Percentiles rank a stretch among this genome's conserved stretches.
Evolutionary conservation across 169 alveolate species (phyloP).

Genomic region (Theileria equi): DNA sequence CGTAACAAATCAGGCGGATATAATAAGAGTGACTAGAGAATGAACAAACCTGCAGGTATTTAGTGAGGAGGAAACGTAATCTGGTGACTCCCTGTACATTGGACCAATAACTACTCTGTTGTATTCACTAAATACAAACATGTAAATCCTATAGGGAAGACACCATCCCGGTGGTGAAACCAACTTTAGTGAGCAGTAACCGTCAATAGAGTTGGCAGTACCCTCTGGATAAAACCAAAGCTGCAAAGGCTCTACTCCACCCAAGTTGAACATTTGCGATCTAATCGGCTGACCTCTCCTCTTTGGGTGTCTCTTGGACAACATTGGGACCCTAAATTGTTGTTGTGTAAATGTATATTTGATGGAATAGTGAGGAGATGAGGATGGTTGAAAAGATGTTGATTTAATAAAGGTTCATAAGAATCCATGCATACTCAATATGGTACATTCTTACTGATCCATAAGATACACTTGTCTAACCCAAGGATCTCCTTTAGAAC

Average conservation of each 20-base stretch:
- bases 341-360: neutral
- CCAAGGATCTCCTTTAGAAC: no score
- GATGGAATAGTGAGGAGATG: neutral
- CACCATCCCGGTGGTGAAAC: constrained; percentile 81
- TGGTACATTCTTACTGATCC: no score
- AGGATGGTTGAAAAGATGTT: neutral
- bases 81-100: constrained; percentile 74
- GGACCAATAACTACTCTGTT: constrained; percentile 70
- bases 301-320: constrained; percentile 73
- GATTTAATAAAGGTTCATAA: neutral
- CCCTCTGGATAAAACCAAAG: constrained; percentile 86
- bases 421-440: no score
- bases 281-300: constrained; percentile 80
- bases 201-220: constrained; percentile 69
- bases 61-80: constrained; percentile 68
- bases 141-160: constrained; percentile 73
- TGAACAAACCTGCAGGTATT: constrained; percentile 62
- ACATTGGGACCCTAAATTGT: constrained; percentile 69
- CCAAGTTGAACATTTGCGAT: constrained; percentile 75
- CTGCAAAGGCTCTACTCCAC: constrained; percentile 83
- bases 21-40: neutral
- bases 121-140: constrained; percentile 77
- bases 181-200: constrained; percentile 75
- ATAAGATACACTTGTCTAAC: no score
- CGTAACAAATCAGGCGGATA: no score